phyloP scores from a whole-genome alignment of 768 basidiomycete species.

The Candolleomyces eurysporus region DNA sequence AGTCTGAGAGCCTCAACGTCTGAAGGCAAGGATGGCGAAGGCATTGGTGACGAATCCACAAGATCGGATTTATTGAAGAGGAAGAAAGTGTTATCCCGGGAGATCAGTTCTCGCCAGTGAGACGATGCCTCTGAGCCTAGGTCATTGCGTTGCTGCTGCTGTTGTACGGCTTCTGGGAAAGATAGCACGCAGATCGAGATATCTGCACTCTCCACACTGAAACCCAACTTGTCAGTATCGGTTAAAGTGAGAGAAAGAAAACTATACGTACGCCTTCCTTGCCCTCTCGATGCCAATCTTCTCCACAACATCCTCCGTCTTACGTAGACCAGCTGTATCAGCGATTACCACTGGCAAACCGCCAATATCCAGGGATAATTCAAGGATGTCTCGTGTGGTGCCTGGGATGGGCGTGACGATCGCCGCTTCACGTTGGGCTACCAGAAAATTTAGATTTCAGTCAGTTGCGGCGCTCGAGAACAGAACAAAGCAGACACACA shows the following conservation, averaged over 20 bases:
- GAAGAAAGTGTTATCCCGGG: constrained; percentile 53
- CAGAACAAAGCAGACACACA: constrained; percentile 15
- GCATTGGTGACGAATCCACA: constrained; percentile 12
- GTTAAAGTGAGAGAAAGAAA: neutral
- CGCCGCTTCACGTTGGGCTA: constrained; percentile 84
- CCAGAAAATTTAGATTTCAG: neutral
- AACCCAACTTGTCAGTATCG: neutral
- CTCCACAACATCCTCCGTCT: constrained; percentile 71
- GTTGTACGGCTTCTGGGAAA: constrained; percentile 44
- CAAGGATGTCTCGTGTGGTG: constrained; percentile 86
- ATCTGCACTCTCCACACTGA: constrained; percentile 66
- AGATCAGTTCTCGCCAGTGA: constrained; percentile 47
- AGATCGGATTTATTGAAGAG: constrained; percentile 82
- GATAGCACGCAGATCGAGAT: constrained; percentile 81
- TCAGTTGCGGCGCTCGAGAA: neutral
- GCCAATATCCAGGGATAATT: constrained; percentile 81
- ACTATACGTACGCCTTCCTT: constrained; percentile 51
- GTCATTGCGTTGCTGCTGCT: constrained; percentile 5
- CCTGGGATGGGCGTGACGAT: constrained; percentile 88
- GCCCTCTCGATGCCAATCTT: constrained; percentile 80
- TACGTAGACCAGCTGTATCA: constrained; percentile 84
- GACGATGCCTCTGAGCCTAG: constrained; percentile 3
- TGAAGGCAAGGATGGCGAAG: neutral
- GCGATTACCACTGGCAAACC: constrained; percentile 78
- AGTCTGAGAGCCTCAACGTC: neutral